Percentiles rank a stretch among this genome's conserved stretches.
Evolutionary conservation across 257 asterid species (phyloP).

Genomic region (Solanum chilense): DNA sequence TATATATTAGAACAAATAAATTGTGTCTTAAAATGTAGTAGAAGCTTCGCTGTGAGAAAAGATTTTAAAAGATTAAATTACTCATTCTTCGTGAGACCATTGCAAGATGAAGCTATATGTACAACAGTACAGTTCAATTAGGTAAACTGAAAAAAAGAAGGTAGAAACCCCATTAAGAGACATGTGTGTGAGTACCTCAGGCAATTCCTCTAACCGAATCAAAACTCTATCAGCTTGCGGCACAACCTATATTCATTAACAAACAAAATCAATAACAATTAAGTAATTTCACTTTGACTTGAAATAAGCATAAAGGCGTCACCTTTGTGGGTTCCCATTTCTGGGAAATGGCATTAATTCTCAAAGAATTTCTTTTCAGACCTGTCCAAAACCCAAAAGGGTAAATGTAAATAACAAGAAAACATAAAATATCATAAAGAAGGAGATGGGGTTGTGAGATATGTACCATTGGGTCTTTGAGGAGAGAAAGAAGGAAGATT

Average conservation of each 20-base stretch:
- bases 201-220: constrained; percentile 59
- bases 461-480: constrained; percentile 21
- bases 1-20: background rate
- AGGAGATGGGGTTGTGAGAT: background rate
- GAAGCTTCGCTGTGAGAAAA: background rate
- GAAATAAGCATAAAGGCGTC: background rate
- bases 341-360: constrained; percentile 53
- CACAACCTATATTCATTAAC: constrained; percentile 38
- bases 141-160: background rate
- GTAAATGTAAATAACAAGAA: background rate
- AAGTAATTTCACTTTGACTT: background rate
- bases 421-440: background rate
- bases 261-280: background rate
- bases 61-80: background rate
- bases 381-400: constrained; percentile 17
- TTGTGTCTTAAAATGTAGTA: background rate
- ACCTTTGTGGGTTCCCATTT: constrained; percentile 75
- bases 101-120: background rate
- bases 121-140: background rate
- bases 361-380: constrained; percentile 26
- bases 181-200: constrained; percentile 37
- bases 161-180: background rate
- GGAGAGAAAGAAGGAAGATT: constrained; percentile 24
- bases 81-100: background rate
- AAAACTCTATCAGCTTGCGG: constrained; percentile 92